Conservation (phyloP, 2,329 filamentous ascomycete genomes). For the Clarireedia monteithiana region DNA sequence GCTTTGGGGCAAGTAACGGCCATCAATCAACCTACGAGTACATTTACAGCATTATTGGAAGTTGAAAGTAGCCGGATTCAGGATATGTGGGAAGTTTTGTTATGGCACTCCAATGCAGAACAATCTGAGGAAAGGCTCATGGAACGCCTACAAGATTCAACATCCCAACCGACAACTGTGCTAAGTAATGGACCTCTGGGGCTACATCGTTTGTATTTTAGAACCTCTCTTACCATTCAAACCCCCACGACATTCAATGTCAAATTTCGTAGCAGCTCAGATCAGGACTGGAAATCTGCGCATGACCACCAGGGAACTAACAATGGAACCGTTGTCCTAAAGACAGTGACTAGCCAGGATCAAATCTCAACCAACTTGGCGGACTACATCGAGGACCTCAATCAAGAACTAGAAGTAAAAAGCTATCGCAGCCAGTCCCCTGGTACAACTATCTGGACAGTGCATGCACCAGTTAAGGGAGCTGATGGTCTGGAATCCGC, state of each 20-base stretch:
- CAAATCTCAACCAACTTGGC: constrained; percentile 22
- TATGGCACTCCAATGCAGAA: constrained; percentile 61
- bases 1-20: constrained; percentile 69
- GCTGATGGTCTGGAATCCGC: constrained; percentile 52
- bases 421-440: constrained; percentile 57
- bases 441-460: constrained; percentile 61
- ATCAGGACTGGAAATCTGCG: constrained; percentile 61
- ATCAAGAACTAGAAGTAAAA: constrained; percentile 45
- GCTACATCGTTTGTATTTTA: constrained; percentile 45
- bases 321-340: constrained; percentile 56
- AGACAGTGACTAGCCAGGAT: constrained; percentile 27
- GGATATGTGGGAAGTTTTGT: constrained; percentile 60
- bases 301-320: constrained; percentile 53
- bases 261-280: constrained; percentile 50
- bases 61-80: constrained; percentile 46
- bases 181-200: constrained; percentile 30
- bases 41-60: constrained; percentile 65
- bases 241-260: constrained; percentile 57
- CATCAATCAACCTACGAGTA: constrained; percentile 33
- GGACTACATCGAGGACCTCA: constrained; percentile 50
- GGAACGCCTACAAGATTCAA: constrained; percentile 20
- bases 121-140: constrained; percentile 47
- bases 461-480: constrained; percentile 47
- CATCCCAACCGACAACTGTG: constrained; percentile 42
- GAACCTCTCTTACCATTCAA: constrained; percentile 39